These are phyloP conservation scores for Teunomyces aglyptinius DNA, from an alignment of 805 yeast genomes.

Conservation along the genomic window DNA sequence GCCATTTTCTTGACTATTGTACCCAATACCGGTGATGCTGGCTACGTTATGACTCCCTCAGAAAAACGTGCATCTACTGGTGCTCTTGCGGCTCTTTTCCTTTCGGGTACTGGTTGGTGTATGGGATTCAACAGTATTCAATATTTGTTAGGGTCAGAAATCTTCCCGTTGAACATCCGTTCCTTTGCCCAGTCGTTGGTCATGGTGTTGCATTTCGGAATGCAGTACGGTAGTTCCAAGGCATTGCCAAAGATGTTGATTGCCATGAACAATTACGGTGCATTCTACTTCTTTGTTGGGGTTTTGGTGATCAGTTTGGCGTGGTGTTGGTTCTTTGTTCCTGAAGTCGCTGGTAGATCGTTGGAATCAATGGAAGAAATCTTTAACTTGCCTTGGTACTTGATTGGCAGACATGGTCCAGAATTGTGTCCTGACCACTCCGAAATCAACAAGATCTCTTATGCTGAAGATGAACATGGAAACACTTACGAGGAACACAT, in stretches of 20 bases:
- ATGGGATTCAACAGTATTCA: slow-evolving; percentile 25
- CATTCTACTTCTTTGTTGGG: slow-evolving; percentile 22
- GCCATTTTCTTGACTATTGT: slow-evolving; percentile 21
- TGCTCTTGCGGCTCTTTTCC: slow-evolving; percentile 23
- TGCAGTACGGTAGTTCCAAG: slow-evolving; percentile 26
- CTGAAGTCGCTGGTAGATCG: slow-evolving; percentile 24
- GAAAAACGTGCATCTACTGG: slow-evolving; percentile 16
- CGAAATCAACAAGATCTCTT: slow-evolving; percentile 19
- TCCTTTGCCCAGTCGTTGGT: slow-evolving; percentile 22
- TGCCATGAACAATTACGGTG: slow-evolving; percentile 19
- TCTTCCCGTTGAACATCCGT: slow-evolving; percentile 23
- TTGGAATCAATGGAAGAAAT: slow-evolving; percentile 26
- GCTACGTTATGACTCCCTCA: slow-evolving; percentile 12
- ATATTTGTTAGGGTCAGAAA: slow-evolving; percentile 24
- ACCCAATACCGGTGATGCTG: slow-evolving; percentile 18
- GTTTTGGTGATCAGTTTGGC: slow-evolving; percentile 15
- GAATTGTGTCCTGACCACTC: slow-evolving; percentile 25
- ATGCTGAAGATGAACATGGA: slow-evolving; percentile 1
- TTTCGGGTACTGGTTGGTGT: slow-evolving; percentile 23
- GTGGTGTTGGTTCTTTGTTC: slow-evolving; percentile 27
- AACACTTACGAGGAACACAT: slow-evolving; percentile 10
- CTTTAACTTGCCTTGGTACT: slow-evolving; percentile 26
- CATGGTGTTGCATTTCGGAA: slow-evolving; percentile 26
- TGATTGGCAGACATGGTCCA: slow-evolving; percentile 23
- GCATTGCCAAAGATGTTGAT: slow-evolving; percentile 24